Conservation (phyloP, 805 yeast genomes). For the Scheffersomyces amazonensis region DNA sequence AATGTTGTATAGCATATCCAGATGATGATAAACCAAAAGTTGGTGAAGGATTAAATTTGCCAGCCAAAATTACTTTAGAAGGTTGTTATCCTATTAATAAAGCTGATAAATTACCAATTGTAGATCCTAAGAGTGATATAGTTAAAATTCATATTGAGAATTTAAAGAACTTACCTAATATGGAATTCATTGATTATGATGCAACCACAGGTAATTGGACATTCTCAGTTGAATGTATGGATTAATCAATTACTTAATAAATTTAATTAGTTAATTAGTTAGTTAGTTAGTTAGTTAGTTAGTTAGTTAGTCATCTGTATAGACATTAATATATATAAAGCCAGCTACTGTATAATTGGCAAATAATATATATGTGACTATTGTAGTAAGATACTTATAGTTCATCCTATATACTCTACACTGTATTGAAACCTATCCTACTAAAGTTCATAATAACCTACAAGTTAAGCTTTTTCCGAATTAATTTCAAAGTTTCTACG, state of each 20-base stretch:
- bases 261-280: too few species aligned
- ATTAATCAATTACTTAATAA: conserved; percentile 1
- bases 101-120: conserved; percentile 68
- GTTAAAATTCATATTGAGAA: conserved; percentile 67
- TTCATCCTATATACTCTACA: too few species aligned
- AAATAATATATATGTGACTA: too few species aligned
- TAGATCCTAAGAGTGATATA: conserved; percentile 72
- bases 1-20: conserved; percentile 70
- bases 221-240: conserved; percentile 46
- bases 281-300: too few species aligned
- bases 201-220: conserved; percentile 72
- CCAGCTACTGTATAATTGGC: too few species aligned
- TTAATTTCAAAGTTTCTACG: too few species aligned
- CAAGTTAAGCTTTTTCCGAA: too few species aligned
- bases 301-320: too few species aligned
- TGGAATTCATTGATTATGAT: conserved; percentile 74
- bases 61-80: conserved; percentile 69
- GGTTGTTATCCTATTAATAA: conserved; percentile 79
- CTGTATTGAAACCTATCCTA: too few species aligned
- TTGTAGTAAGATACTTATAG: too few species aligned
- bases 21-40: conserved; percentile 56
- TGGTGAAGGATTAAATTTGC: conserved; percentile 84
- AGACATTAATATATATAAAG: too few species aligned
- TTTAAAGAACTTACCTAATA: conserved; percentile 56
- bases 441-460: too few species aligned